Evolutionary conservation across 371 early-diverging fungal genomes (phyloP), one percentile per base, ranked within the genome.

Genomic region (Umbelopsis sp.): DNA sequence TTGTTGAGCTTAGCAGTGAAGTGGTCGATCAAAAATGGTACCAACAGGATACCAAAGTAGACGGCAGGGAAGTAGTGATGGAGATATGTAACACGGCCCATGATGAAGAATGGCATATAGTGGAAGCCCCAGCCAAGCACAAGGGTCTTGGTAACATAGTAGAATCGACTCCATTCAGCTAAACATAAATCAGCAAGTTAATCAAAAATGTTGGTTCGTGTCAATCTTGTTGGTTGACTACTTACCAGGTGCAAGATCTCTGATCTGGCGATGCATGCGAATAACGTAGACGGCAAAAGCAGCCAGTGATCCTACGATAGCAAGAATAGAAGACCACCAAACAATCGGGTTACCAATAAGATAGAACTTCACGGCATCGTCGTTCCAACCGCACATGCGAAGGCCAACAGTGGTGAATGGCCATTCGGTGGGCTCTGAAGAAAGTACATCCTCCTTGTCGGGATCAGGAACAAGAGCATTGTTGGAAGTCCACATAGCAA

Each of bases 11-110:
- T 64, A 4, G 66, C 38, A 22, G 82, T 82, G 57, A 91, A 77
- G 71, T 91, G 92, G 70, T 98, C 97, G 35, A 95, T 57, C 66
- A 94, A 67, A 75, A 85, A 91, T 37, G 87, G 86, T 22, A 86
- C 84, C 78, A 90, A 80, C 46, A 98, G 79, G 63, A 97, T 89
- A 41, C 92, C 89, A 81, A 99, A 99, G 82, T 98, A 99, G 41
- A 99, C 83, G 0, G 99, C 96, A 0, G 99, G 99, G 82, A 97
- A 98, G 81, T 99, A 99, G 77, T 99, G 99, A 77, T 99, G 99
- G 50, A 99, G 83, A 72, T 97, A 98, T 0, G 94, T 93, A 50
- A 99, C 99, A 62, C 99, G 93, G 12, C 96, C 97, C 96, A 99
- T 97, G 63, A 98, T 89, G 75, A 89, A 97, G 83, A 99, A 99